Evolutionary conservation across 208 protist genomes (phyloP).

Genomic region (Crithidia expoeki): DNA sequence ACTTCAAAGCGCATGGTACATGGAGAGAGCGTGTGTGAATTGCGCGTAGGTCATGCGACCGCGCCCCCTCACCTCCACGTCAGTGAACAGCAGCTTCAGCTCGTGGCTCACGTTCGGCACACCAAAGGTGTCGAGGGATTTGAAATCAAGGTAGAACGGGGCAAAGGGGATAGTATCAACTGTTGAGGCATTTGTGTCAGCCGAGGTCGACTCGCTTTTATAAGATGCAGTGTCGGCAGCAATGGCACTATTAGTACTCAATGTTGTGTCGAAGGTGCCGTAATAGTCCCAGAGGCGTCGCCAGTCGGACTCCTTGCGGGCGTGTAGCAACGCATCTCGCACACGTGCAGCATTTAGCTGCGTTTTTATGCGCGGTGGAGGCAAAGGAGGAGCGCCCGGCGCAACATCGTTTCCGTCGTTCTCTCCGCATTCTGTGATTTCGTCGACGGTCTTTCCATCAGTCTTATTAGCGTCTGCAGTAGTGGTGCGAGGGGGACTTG

Average conservation of each 20-base stretch:
- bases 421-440: neutral
- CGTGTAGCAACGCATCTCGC: conserved; percentile 49
- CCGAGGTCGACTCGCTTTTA: neutral
- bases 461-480: neutral
- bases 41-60: conserved; percentile 59
- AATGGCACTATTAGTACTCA: too few relatives aligned
- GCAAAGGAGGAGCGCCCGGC: neutral
- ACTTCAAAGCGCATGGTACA: conserved; percentile 53
- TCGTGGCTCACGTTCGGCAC: conserved; percentile 49
- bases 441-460: neutral
- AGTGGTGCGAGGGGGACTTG: neutral
- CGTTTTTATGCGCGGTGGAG: conserved; percentile 41
- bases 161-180: conserved; percentile 30
- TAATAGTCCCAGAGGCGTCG: conserved; percentile 68
- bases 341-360: conserved; percentile 38
- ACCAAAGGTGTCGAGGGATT: conserved; percentile 59
- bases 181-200: conserved; percentile 3
- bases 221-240: neutral
- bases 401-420: neutral
- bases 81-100: conserved; percentile 49
- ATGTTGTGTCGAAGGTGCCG: conserved; percentile 20
- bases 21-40: conserved; percentile 48
- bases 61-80: conserved; percentile 37
- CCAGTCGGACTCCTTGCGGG: conserved; percentile 37
- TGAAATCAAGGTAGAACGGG: conserved; percentile 59